phyloP scores from a whole-genome alignment of 169 alveolate genomes.

The Plasmodium adleri region DNA sequence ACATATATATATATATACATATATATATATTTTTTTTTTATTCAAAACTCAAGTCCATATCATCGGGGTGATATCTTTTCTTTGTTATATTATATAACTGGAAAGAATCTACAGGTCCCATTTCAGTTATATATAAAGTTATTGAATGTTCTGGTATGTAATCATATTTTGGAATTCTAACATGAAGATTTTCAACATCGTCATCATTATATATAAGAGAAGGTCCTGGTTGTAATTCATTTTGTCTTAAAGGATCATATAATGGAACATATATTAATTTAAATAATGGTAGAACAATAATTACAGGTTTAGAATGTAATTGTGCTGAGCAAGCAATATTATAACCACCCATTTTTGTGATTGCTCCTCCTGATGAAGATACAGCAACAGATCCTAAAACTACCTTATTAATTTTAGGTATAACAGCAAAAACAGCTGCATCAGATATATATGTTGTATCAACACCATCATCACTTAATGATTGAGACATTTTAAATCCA shows the following conservation, averaged over 20 bases:
- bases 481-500: constrained; percentile 65
- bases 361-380: constrained; percentile 75
- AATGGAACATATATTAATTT: constrained; percentile 70
- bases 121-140: constrained; percentile 57
- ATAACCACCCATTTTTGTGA: constrained; percentile 71
- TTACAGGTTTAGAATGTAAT: constrained; percentile 58
- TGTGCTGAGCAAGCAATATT: constrained; percentile 74
- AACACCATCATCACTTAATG: constrained; percentile 72
- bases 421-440: constrained; percentile 73
- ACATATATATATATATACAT: not conserved
- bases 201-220: constrained; percentile 49
- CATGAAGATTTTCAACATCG: constrained; percentile 39
- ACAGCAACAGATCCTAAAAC: constrained; percentile 72
- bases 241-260: constrained; percentile 64
- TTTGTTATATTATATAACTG: constrained; percentile 60
- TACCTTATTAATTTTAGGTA: constrained; percentile 69
- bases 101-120: constrained; percentile 69
- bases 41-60: constrained; percentile 62
- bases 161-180: constrained; percentile 72
- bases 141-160: constrained; percentile 59
- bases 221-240: constrained; percentile 75
- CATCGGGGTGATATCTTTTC: constrained; percentile 67
- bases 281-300: constrained; percentile 65
- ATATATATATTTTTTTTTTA: constrained; percentile 1
- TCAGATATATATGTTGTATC: constrained; percentile 75